Conservation (phyloP, 2,329 filamentous ascomycete genomes). For the Aspergillus aculeatinus region DNA sequence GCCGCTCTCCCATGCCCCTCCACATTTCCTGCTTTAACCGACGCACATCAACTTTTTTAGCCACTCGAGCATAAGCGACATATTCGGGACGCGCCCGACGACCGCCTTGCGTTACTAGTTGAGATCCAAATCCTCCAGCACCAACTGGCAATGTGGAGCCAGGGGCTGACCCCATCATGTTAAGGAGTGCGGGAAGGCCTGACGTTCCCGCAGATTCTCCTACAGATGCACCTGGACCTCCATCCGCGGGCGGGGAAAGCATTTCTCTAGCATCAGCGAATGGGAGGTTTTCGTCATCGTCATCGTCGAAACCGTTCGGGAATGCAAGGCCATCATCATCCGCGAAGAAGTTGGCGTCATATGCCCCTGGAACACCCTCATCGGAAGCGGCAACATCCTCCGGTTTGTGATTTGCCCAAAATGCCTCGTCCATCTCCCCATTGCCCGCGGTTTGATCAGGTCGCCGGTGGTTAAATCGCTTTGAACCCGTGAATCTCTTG, state of each 20-base stretch:
- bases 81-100: constrained; percentile 61
- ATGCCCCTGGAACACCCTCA: constrained; percentile 71
- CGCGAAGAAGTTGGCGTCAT: constrained; percentile 92
- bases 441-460: constrained; percentile 58
- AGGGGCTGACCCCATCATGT: constrained; percentile 41
- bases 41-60: constrained; percentile 67
- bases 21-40: constrained; percentile 66
- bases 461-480: constrained; percentile 33
- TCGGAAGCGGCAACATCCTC: constrained; percentile 55
- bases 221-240: constrained; percentile 30
- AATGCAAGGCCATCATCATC: constrained; percentile 63
- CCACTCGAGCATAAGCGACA: constrained; percentile 63
- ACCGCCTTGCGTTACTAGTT: constrained; percentile 62
- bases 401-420: constrained; percentile 70
- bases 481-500: constrained; percentile 56
- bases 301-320: constrained; percentile 48
- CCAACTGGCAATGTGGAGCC: constrained; percentile 40
- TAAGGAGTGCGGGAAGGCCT: constrained; percentile 40
- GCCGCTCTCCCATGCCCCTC: constrained; percentile 56
- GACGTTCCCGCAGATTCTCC: constrained; percentile 37
- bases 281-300: constrained; percentile 48
- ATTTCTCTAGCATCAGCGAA: constrained; percentile 52
- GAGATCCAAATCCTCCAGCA: constrained; percentile 59
- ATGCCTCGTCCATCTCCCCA: constrained; percentile 89
- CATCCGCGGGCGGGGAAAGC: constrained; percentile 44